Conservation (phyloP, 202 grass and related monocot genomes). For the Setaria viridis region DNA sequence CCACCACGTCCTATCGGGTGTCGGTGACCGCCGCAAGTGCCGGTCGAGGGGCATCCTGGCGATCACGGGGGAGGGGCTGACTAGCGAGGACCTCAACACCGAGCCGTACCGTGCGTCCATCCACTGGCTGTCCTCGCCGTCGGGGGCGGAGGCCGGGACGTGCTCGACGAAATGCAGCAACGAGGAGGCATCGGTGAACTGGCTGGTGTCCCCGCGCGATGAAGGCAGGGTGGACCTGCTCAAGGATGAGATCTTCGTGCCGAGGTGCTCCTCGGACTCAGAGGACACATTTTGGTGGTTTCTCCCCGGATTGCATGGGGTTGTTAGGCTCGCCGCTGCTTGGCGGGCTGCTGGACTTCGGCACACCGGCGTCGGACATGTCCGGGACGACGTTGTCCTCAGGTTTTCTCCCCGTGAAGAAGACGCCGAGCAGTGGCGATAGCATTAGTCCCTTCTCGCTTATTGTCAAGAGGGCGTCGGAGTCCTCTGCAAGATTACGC, state of each 20-base stretch:
- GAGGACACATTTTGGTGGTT: conserved; percentile 45
- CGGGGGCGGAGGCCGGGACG: conserved; percentile 33
- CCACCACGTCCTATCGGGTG: conserved; percentile 68
- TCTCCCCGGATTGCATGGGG: too few species aligned
- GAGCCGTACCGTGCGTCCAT: conserved; percentile 67
- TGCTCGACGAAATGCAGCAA: conserved; percentile 47
- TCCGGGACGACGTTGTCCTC: too few species aligned
- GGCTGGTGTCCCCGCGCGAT: conserved; percentile 51
- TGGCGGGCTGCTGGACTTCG: too few species aligned
- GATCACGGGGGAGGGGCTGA: conserved; percentile 43
- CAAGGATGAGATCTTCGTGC: conserved; percentile 47
- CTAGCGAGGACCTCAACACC: conserved; percentile 43
- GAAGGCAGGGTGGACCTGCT: conserved; percentile 27
- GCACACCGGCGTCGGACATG: too few species aligned
- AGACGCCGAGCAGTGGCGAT: too few species aligned
- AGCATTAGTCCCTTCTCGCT: too few species aligned
- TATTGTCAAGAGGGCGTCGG: too few species aligned
- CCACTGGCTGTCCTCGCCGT: conserved; percentile 80
- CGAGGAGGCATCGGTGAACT: conserved; percentile 62
- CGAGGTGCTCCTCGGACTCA: conserved; percentile 45
- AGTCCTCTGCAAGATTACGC: too few species aligned
- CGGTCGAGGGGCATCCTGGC: conserved; percentile 70
- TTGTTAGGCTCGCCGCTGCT: too few species aligned
- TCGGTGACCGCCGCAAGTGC: conserved; percentile 82
- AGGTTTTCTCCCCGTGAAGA: too few species aligned